Conservation (phyloP, 495 filamentous ascomycete species). For the Neurospora intermedia region DNA sequence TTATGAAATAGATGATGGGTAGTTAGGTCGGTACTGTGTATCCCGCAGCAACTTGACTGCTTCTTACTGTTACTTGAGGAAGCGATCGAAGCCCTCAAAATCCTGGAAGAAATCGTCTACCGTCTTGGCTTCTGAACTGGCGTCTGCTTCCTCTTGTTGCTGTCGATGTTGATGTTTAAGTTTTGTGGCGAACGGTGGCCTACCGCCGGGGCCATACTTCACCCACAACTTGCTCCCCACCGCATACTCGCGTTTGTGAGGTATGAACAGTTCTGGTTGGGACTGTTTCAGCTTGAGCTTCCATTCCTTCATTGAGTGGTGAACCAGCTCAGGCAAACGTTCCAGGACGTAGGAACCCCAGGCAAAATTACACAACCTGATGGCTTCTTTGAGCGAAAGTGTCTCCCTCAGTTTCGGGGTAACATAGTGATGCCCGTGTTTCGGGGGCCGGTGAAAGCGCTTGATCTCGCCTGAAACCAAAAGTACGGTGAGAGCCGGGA, state of each 20-base stretch:
- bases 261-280: neutral
- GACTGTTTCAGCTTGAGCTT: neutral
- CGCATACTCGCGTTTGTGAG: neutral
- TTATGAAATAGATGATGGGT: neutral
- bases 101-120: neutral
- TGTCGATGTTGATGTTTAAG: neutral
- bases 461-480: constrained; percentile 14
- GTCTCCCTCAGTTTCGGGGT: constrained; percentile 9
- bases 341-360: constrained; percentile 26
- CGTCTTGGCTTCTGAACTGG: neutral
- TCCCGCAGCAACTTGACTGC: neutral
- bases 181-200: neutral
- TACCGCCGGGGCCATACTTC: neutral
- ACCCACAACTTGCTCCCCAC: neutral
- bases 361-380: constrained; percentile 17
- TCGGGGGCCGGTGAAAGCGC: neutral
- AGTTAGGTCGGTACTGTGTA: neutral
- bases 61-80: neutral
- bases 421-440: constrained; percentile 2
- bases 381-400: constrained; percentile 17
- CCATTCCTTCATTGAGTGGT: neutral
- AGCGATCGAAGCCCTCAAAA: neutral
- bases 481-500: constrained; percentile 16
- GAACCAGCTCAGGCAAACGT: constrained; percentile 7
- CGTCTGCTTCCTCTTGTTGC: neutral